These are phyloP conservation scores for Priceomyces haplophilus DNA, from an alignment of 805 yeast species.

Conservation along the genomic window DNA sequence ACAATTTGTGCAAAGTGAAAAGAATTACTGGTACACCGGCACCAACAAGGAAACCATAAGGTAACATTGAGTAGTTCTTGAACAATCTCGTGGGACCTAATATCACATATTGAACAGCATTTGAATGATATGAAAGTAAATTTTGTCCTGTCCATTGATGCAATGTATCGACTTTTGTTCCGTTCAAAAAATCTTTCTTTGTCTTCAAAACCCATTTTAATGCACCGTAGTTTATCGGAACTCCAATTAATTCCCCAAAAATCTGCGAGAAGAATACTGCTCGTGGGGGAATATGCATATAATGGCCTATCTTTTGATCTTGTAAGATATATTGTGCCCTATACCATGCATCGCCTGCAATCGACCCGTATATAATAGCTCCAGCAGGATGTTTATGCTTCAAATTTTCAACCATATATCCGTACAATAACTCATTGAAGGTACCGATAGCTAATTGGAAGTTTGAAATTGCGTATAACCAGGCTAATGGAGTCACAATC, in stretches of 20 bases:
- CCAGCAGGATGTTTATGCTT: constrained; percentile 44
- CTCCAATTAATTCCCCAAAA: constrained; percentile 50
- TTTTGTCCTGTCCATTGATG: constrained; percentile 54
- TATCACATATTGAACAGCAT: constrained; percentile 50
- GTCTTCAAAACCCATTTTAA: constrained; percentile 45
- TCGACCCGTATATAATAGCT: constrained; percentile 47
- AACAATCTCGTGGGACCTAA: constrained; percentile 48
- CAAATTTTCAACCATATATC: constrained; percentile 39
- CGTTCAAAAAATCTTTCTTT: constrained; percentile 37
- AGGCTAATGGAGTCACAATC: constrained; percentile 48
- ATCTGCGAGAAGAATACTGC: constrained; percentile 50
- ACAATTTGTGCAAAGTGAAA: constrained; percentile 24
- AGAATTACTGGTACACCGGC: constrained; percentile 34
- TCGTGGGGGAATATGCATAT: constrained; percentile 52
- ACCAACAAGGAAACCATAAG: constrained; percentile 45
- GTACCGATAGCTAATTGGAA: constrained; percentile 54
- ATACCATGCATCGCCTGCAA: constrained; percentile 57
- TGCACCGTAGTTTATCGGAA: constrained; percentile 50
- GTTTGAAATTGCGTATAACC: constrained; percentile 49
- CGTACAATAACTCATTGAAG: constrained; percentile 48
- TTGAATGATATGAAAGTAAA: constrained; percentile 41
- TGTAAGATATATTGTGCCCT: constrained; percentile 29
- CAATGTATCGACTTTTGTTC: constrained; percentile 38
- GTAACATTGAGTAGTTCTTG: constrained; percentile 39
- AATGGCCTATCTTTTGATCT: constrained; percentile 43